Conservation (phyloP, 495 filamentous ascomycete genomes). For the Jackrogersella multiformis region DNA sequence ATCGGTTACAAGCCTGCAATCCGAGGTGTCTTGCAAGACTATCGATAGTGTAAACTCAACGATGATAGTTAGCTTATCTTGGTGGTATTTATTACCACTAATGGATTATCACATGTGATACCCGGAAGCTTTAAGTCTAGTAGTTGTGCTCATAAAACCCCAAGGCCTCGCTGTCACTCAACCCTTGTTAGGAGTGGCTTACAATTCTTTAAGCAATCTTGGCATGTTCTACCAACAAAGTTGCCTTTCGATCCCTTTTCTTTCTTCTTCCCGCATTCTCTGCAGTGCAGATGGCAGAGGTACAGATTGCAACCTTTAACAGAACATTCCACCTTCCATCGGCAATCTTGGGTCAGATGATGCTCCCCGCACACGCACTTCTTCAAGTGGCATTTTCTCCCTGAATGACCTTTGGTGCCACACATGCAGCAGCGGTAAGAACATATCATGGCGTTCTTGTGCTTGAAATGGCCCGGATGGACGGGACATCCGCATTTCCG, state of each 20-base stretch:
- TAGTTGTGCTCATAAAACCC: background rate
- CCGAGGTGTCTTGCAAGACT: too few relatives aligned
- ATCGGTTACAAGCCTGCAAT: too few relatives aligned
- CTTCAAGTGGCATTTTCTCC: constrained; percentile 44
- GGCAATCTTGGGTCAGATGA: constrained; percentile 53
- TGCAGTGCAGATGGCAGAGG: constrained; percentile 51
- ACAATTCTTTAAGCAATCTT: constrained; percentile 42
- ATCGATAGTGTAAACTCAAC: too few relatives aligned
- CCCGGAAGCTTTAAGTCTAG: background rate
- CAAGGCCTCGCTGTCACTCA: background rate
- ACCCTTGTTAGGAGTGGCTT: constrained; percentile 8
- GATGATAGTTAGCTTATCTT: background rate
- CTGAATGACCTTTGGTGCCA: constrained; percentile 49
- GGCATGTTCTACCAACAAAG: constrained; percentile 48
- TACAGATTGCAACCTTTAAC: constrained; percentile 44
- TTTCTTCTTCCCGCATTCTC: constrained; percentile 46
- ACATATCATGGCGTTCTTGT: constrained; percentile 51
- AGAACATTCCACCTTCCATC: constrained; percentile 51
- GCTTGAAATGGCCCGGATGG: constrained; percentile 35
- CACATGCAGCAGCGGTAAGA: constrained; percentile 54
- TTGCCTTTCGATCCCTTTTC: constrained; percentile 37
- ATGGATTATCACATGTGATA: background rate
- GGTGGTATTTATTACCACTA: background rate
- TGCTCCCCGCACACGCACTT: constrained; percentile 47
- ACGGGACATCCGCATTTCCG: constrained; percentile 43